phyloP scores from a whole-genome alignment of 163 green algal genomes.

The Scenedesmus sp. region DNA sequence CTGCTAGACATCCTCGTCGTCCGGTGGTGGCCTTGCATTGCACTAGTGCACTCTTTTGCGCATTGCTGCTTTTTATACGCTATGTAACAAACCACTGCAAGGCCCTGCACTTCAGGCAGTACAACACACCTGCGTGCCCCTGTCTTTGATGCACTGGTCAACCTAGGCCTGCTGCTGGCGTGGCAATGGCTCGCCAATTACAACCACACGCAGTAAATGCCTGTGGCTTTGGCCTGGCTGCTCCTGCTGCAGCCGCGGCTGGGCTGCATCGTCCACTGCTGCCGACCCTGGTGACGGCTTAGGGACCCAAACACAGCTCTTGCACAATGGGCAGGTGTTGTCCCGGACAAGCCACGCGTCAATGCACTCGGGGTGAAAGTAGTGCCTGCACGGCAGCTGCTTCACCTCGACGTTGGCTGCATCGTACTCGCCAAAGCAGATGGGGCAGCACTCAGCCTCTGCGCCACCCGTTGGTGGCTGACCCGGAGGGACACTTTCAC shows the following conservation, averaged over 20 bases:
- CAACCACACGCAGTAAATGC: not conserved
- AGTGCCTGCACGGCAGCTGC: conserved; percentile 81
- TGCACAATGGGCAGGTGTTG: conserved; percentile 61
- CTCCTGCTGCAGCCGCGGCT: conserved; percentile 10
- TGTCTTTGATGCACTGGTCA: too few species aligned
- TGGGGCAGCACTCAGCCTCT: conserved; percentile 61
- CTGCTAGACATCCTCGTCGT: too few species aligned
- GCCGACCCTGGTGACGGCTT: not conserved
- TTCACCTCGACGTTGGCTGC: conserved; percentile 66
- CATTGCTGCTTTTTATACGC: too few species aligned
- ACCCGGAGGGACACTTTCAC: too few species aligned
- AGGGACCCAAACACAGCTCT: conserved; percentile 41
- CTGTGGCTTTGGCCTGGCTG: not conserved
- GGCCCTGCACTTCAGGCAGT: not conserved
- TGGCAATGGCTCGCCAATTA: not conserved
- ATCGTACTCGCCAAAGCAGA: conserved; percentile 84
- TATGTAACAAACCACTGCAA: too few species aligned
- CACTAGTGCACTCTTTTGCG: too few species aligned
- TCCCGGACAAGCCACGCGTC: conserved; percentile 78
- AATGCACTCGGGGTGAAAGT: conserved; percentile 87
- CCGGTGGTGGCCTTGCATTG: too few species aligned
- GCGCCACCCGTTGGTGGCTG: not conserved
- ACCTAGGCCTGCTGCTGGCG: not conserved
- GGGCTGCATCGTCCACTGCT: too few species aligned
- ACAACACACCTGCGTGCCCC: not conserved